Percentiles rank a stretch among this genome's conserved stretches.
These are phyloP conservation scores for Fusarium equiseti DNA, from an alignment of 2,329 filamentous ascomycete species.

Conservation along the genomic window DNA sequence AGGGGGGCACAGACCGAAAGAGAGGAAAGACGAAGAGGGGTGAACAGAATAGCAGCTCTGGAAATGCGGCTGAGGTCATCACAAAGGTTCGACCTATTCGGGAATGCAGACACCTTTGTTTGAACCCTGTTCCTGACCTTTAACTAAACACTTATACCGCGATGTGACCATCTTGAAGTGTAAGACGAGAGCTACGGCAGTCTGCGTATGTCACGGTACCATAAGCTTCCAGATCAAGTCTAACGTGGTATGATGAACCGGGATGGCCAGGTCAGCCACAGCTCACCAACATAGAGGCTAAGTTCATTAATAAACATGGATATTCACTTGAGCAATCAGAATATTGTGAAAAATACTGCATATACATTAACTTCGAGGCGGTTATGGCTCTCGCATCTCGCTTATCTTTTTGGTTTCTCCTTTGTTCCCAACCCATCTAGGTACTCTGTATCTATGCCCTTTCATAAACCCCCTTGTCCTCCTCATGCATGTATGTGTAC, in stretches of 20 bases:
- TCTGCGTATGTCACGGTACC: neutral
- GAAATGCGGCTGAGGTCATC: slow-evolving; percentile 21
- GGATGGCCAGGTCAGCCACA: slow-evolving; percentile 17
- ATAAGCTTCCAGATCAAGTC: neutral
- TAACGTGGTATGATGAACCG: slow-evolving; percentile 21
- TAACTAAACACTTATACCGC: slow-evolving; percentile 9
- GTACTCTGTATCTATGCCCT: neutral
- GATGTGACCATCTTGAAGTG: slow-evolving; percentile 13
- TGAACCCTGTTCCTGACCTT: slow-evolving; percentile 3
- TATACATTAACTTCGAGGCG: slow-evolving; percentile 36
- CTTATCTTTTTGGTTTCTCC: slow-evolving; percentile 10
- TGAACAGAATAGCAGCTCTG: slow-evolving; percentile 10
- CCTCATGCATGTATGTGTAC: slow-evolving; percentile 32
- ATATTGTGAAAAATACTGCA: slow-evolving; percentile 12
- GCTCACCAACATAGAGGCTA: neutral
- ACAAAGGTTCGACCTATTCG: slow-evolving; percentile 12
- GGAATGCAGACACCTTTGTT: slow-evolving; percentile 1
- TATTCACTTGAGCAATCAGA: slow-evolving; percentile 6
- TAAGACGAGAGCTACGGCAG: slow-evolving; percentile 15
- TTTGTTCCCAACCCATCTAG: neutral
- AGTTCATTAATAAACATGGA: slow-evolving; percentile 1
- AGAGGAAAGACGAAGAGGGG: neutral
- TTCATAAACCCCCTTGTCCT: slow-evolving; percentile 16
- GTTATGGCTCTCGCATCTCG: slow-evolving; percentile 25
- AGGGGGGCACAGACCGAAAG: neutral